Base-by-base conservation (phyloP, 371 early-diverging fungal species). In the Syncephalis fuscata region DNA sequence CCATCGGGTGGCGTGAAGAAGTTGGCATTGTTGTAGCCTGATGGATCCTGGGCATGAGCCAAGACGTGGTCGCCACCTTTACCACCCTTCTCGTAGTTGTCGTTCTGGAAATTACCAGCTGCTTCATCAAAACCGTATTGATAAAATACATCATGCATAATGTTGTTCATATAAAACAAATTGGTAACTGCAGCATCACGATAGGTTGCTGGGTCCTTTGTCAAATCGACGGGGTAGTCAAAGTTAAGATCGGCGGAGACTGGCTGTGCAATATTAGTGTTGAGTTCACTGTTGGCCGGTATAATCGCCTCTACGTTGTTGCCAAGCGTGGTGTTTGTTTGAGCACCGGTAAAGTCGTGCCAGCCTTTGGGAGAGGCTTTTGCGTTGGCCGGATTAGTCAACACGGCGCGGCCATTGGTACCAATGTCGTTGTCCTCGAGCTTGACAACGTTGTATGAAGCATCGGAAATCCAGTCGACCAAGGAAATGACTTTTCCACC, bases 11-110 rank as follows among this genome's bases (percentile, higher is more conserved):
- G 71, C 10, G 51, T 55, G 25, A 45, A 47, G 24, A 50, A 44
- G 20, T 53, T 46, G 17, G 57, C 68, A 44, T 71, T 67, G 57
- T 64, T 52, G 39, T 24, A 45, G 17, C 62, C 62, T 22, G 55
- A 44, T 8, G 61, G 61, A 60, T 92, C 92, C 63, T 93, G 94
- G 0, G 88, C 91, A 57, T 88, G 84, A 39, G 92, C 92, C 58
- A 91, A 77, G 3, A 93, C 90, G 14, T 83, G 78, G 58, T 93
- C 94, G 45, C 64, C 68, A 23, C 67, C 78, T 20, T 58, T 44
- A 26, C 92, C 88, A 15, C 89, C 87, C 45, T 78, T 73, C 36
- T 67, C 74, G 55, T 76, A 69, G 62, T 94, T 94, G 63, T 80
- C 71, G 57, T 85, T 74, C 64, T 93, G 95, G 68, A 94, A 94